These are phyloP conservation scores for Lactarius sanguifluus DNA, from an alignment of 768 basidiomycete species.

Conservation along the genomic window DNA sequence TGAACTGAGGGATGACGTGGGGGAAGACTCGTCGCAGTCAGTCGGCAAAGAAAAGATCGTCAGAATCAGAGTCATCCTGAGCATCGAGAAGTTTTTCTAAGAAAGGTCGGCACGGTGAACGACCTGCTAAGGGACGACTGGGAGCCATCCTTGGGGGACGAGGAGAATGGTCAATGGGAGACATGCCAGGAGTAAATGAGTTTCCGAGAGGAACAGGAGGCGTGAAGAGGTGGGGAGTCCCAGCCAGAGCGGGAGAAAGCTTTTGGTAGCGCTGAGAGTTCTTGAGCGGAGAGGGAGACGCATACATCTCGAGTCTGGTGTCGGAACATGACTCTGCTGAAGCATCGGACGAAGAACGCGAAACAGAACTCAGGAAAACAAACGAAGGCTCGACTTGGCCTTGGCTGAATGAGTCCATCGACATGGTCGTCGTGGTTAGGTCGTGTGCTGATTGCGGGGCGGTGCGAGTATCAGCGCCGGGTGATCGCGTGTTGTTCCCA, in stretches of 20 bases:
- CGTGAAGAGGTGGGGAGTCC: slow-evolving; percentile 26
- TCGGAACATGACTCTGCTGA: slow-evolving; percentile 6
- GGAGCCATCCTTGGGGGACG: slow-evolving; percentile 7
- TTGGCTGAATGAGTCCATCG: slow-evolving; percentile 4
- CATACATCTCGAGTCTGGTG: slow-evolving; percentile 26
- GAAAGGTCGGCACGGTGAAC: slow-evolving; percentile 17
- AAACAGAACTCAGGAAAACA: background rate
- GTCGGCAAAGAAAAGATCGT: background rate
- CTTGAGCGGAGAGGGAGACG: slow-evolving; percentile 27
- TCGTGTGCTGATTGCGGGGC: background rate
- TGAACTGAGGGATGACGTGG: slow-evolving; percentile 18
- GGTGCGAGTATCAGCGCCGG: background rate
- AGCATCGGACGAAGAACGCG: slow-evolving; percentile 15
- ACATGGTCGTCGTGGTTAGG: slow-evolving; percentile 1
- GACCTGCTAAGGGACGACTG: background rate
- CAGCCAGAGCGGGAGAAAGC: slow-evolving; percentile 25
- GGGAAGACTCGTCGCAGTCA: slow-evolving; percentile 24
- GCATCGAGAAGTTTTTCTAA: slow-evolving; percentile 21
- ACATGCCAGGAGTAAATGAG: slow-evolving; percentile 20
- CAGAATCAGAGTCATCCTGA: slow-evolving; percentile 25
- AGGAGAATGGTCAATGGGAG: slow-evolving; percentile 27
- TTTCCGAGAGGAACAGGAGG: slow-evolving; percentile 19
- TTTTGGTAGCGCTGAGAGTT: slow-evolving; percentile 8
- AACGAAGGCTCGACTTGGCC: background rate
- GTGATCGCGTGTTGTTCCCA: slow-evolving; percentile 13